Percentiles rank a stretch among this genome's conserved stretches.
Conservation (phyloP, 2,329 filamentous ascomycete genomes). For the Stagonosporopsis rhizophila region DNA sequence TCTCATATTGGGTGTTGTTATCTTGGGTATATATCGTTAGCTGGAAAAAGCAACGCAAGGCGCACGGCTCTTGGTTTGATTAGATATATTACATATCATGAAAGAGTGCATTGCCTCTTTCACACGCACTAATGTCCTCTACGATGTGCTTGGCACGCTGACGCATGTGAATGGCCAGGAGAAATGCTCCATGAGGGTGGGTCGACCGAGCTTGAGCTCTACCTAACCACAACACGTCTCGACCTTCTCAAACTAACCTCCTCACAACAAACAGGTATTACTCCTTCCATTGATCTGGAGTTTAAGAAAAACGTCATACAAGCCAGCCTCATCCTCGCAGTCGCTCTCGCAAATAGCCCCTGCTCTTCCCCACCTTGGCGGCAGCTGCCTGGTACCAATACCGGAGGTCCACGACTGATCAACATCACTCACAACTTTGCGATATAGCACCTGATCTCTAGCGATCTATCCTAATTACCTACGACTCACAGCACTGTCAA, state of each 20-base stretch:
- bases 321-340: not conserved
- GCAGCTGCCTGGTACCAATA: constrained; percentile 1
- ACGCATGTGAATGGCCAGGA: constrained; percentile 4
- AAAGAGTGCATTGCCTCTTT: not conserved
- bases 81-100: constrained; percentile 18
- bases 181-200: constrained; percentile 8
- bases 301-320: not conserved
- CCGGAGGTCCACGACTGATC: not conserved
- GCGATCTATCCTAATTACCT: not conserved
- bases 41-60: constrained; percentile 33
- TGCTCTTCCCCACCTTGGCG: constrained; percentile 19
- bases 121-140: too few relatives aligned
- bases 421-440: not conserved
- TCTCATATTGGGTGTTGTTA: constrained; percentile 10
- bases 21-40: constrained; percentile 22
- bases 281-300: not conserved
- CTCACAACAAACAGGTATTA: not conserved
- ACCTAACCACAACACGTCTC: constrained; percentile 2
- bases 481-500: constrained; percentile 1
- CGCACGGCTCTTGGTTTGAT: constrained; percentile 22
- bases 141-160: not conserved
- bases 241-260: not conserved
- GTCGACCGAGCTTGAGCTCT: constrained; percentile 10
- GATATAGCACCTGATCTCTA: not conserved
- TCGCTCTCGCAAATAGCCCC: not conserved